These are phyloP conservation scores for Cylindrodendrum hubeiense DNA, from an alignment of 2,329 filamentous ascomycete species.

Conservation along the genomic window DNA sequence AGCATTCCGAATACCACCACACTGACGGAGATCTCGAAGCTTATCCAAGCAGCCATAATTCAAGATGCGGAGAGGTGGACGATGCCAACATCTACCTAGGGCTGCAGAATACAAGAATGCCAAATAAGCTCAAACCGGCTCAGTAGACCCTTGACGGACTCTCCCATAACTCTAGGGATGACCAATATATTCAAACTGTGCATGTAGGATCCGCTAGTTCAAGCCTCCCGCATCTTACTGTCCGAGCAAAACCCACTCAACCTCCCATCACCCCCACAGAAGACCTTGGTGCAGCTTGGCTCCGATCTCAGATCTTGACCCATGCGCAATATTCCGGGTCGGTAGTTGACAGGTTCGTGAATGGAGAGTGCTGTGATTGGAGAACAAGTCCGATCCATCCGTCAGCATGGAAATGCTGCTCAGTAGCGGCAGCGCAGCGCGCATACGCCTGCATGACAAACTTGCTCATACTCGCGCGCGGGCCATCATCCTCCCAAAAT, in stretches of 20 bases:
- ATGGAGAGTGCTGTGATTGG: conserved; percentile 1
- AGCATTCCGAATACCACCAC: too few species aligned
- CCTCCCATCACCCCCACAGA: background rate
- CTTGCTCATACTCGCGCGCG: conserved; percentile 21
- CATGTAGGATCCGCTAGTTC: background rate
- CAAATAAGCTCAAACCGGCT: background rate
- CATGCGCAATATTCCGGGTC: background rate
- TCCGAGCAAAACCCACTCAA: conserved; percentile 8
- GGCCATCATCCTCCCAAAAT: background rate
- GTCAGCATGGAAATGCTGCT: background rate
- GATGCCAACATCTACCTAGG: background rate
- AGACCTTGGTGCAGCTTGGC: background rate
- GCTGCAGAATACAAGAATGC: background rate
- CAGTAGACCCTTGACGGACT: background rate
- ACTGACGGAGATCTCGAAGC: background rate
- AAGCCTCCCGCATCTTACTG: background rate
- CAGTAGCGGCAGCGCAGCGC: background rate
- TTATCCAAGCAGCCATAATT: background rate
- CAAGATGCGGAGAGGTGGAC: background rate
- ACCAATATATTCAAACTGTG: background rate
- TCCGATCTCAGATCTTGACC: conserved; percentile 13
- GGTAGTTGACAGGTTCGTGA: background rate
- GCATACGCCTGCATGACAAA: conserved; percentile 9
- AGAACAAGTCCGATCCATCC: background rate
- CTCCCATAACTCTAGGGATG: background rate